Evolutionary conservation across 2,329 filamentous ascomycete species (phyloP).

Genomic region (Penicillium sp.): DNA sequence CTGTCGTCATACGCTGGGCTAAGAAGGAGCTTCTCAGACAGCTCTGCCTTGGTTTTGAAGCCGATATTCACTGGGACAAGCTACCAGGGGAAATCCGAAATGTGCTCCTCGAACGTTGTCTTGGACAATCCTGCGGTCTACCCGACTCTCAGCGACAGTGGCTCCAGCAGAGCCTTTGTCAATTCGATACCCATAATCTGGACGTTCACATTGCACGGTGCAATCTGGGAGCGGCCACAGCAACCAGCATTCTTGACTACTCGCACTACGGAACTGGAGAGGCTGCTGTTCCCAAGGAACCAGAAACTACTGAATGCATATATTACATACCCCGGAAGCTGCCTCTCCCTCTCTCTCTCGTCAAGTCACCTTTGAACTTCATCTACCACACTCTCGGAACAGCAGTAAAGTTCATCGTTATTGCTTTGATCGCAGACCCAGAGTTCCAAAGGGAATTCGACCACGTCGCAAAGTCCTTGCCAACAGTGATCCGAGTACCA

Average conservation of each 20-base stretch:
- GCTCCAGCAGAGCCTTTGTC: slow-evolving; percentile 44
- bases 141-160: slow-evolving; percentile 43
- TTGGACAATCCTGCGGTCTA: slow-evolving; percentile 44
- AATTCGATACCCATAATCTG: slow-evolving; percentile 35
- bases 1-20: slow-evolving; percentile 40
- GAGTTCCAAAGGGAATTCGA: slow-evolving; percentile 53
- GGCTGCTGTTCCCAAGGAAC: slow-evolving; percentile 21
- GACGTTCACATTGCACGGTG: slow-evolving; percentile 49
- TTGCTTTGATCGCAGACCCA: slow-evolving; percentile 52
- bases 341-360: slow-evolving; percentile 20
- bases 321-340: slow-evolving; percentile 27
- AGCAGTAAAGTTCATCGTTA: slow-evolving; percentile 49
- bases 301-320: slow-evolving; percentile 29
- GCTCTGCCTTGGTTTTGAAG: slow-evolving; percentile 50
- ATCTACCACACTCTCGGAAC: slow-evolving; percentile 46
- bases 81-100: slow-evolving; percentile 48
- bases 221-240: slow-evolving; percentile 47
- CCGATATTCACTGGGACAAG: slow-evolving; percentile 53
- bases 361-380: slow-evolving; percentile 38
- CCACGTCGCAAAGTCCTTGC: slow-evolving; percentile 41
- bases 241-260: slow-evolving; percentile 33
- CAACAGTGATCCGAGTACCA: slow-evolving; percentile 36
- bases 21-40: slow-evolving; percentile 49
- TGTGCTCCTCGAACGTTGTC: slow-evolving; percentile 48
- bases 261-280: slow-evolving; percentile 30